Conservation (phyloP, 768 basidiomycete species). For the Suillus variegatus region DNA sequence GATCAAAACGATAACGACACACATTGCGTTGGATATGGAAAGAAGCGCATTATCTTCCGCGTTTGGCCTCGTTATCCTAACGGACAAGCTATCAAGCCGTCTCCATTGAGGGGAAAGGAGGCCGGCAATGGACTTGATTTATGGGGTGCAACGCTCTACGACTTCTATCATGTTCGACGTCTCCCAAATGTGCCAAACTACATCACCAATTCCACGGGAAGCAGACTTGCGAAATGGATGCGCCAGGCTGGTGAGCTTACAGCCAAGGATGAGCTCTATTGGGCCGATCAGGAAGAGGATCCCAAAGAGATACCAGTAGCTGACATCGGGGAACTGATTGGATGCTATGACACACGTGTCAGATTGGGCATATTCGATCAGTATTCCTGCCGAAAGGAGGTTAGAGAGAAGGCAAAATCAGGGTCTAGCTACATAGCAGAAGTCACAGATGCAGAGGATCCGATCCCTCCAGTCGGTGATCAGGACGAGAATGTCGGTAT, state of each 20-base stretch:
- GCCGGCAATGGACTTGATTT: conserved; percentile 20
- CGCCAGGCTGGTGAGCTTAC: conserved; percentile 17
- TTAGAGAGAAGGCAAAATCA: not conserved
- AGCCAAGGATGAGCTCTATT: conserved; percentile 19
- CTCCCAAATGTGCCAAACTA: conserved; percentile 9
- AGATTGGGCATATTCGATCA: not conserved
- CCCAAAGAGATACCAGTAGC: conserved; percentile 21
- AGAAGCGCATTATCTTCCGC: conserved; percentile 23
- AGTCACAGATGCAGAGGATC: not conserved
- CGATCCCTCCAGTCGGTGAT: not conserved
- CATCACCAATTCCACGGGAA: conserved; percentile 19
- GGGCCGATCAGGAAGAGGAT: conserved; percentile 24
- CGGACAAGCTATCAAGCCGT: conserved; percentile 11
- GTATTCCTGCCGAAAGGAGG: conserved; percentile 7
- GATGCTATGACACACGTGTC: conserved; percentile 13
- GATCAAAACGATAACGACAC: not conserved
- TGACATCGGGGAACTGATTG: conserved; percentile 19
- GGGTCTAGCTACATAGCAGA: not conserved
- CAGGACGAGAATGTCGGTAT: not conserved
- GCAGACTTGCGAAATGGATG: conserved; percentile 17
- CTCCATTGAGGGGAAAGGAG: conserved; percentile 14
- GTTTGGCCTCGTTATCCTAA: conserved; percentile 27
- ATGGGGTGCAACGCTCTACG: conserved; percentile 32
- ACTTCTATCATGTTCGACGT: conserved; percentile 21
- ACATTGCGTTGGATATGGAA: not conserved